A percentile compares a stretch with the other conserved stretches of the same genome.
Evolutionary conservation across 2,329 filamentous ascomycete species (phyloP).

Genomic region (Orbilia javanica): DNA sequence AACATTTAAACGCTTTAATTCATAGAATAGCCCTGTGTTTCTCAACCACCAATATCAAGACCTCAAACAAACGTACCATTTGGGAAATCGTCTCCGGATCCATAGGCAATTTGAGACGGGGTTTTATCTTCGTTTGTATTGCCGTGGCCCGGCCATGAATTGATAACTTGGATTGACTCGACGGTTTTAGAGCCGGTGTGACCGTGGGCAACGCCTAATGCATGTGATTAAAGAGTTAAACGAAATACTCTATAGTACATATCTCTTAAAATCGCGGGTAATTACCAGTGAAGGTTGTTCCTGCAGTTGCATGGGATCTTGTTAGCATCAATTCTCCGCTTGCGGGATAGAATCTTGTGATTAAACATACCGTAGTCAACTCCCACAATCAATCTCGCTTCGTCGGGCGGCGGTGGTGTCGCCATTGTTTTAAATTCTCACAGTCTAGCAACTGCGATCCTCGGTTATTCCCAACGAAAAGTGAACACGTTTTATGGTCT

Average conservation of each 20-base stretch:
- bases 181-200: slow-evolving; percentile 47
- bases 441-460: slow-evolving; percentile 41
- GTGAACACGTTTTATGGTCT: neutral
- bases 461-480: slow-evolving; percentile 14
- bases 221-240: slow-evolving; percentile 1
- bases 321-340: slow-evolving; percentile 19
- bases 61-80: slow-evolving; percentile 35
- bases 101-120: slow-evolving; percentile 52
- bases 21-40: no score
- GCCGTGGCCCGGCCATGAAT: slow-evolving; percentile 52
- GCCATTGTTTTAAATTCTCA: slow-evolving; percentile 22
- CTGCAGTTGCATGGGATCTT: slow-evolving; percentile 11
- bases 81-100: slow-evolving; percentile 48
- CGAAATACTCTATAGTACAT: neutral
- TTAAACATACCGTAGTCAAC: slow-evolving; percentile 53
- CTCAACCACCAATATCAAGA: no score
- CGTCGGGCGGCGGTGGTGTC: slow-evolving; percentile 27
- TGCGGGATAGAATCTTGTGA: neutral
- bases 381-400: slow-evolving; percentile 56
- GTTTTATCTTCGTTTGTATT: slow-evolving; percentile 54
- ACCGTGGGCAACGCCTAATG: slow-evolving; percentile 46
- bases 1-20: neutral
- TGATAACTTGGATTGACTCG: slow-evolving; percentile 53
- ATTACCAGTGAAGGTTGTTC: slow-evolving; percentile 56
- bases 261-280: neutral